Percentiles rank a stretch among this genome's conserved stretches.
These are phyloP conservation scores for Pleurotus pulmonarius DNA, from an alignment of 768 basidiomycete species.

Conservation along the genomic window DNA sequence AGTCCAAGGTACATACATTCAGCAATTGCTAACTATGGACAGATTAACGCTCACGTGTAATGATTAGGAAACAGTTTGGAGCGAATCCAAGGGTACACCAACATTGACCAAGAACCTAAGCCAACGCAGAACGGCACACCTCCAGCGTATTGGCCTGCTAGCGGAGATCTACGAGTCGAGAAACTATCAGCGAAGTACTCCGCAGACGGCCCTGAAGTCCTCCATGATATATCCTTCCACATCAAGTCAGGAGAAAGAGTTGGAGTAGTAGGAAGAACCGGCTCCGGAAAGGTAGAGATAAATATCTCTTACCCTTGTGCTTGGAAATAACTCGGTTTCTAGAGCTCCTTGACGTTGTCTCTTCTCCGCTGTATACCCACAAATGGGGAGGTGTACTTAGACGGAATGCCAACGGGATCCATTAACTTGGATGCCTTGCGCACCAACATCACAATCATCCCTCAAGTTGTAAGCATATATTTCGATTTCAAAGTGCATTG, in stretches of 20 bases:
- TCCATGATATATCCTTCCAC: slow-evolving; percentile 46
- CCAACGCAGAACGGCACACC: slow-evolving; percentile 34
- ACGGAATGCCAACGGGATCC: slow-evolving; percentile 40
- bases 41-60: slow-evolving; percentile 22
- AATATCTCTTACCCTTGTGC: not conserved
- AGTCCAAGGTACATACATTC: slow-evolving; percentile 21
- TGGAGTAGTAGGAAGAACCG: slow-evolving; percentile 35
- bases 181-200: slow-evolving; percentile 52
- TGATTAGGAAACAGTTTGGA: slow-evolving; percentile 35
- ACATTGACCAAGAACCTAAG: slow-evolving; percentile 40
- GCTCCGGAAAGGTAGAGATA: slow-evolving; percentile 29
- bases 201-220: slow-evolving; percentile 37
- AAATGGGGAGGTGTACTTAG: slow-evolving; percentile 49
- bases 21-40: not conserved
- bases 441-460: slow-evolving; percentile 54
- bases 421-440: slow-evolving; percentile 55
- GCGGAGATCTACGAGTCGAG: slow-evolving; percentile 47
- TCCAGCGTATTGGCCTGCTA: slow-evolving; percentile 58
- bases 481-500: too few relatives aligned
- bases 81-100: slow-evolving; percentile 53
- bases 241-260: slow-evolving; percentile 57
- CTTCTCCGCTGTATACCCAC: slow-evolving; percentile 52
- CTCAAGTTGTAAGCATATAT: slow-evolving; percentile 32
- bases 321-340: not conserved
- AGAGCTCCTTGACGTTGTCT: slow-evolving; percentile 38